phyloP scores from a whole-genome alignment of 345 rosid genomes.

The Toxicodendron radicans region DNA sequence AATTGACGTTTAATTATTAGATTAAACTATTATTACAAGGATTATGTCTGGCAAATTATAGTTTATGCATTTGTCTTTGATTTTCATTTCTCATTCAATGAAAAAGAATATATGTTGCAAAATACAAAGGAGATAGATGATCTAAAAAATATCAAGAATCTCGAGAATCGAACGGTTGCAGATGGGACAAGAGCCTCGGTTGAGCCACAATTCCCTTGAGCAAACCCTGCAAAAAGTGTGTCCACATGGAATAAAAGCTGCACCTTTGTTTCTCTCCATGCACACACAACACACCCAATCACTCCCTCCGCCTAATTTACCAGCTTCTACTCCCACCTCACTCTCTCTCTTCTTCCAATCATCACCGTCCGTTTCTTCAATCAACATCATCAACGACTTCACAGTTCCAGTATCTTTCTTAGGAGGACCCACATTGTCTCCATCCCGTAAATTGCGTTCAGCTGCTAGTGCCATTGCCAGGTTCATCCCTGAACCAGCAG shows the following conservation, averaged over 20 bases:
- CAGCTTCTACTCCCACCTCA: conserved; percentile 22
- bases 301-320: conserved; percentile 8
- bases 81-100: no score
- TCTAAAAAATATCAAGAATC: conserved; percentile 70
- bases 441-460: conserved; percentile 58
- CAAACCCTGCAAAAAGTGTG: conserved; percentile 81
- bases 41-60: no score
- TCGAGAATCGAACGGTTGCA: conserved; percentile 75
- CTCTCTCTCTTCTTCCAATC: conserved; percentile 34
- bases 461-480: conserved; percentile 79
- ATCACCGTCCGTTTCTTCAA: conserved; percentile 69
- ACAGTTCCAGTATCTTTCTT: conserved; percentile 13
- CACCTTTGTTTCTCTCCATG: conserved; percentile 89
- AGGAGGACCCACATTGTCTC: conserved; percentile 18
- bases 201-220: conserved; percentile 64
- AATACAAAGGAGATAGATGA: background rate
- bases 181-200: conserved; percentile 68
- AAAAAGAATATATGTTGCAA: no score
- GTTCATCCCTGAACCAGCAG: conserved; percentile 44
- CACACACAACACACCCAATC: conserved; percentile 87
- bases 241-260: conserved; percentile 95
- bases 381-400: conserved; percentile 74
- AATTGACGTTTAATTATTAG: no score
- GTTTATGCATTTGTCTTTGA: no score
- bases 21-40: no score